A percentile compares a stretch with the other conserved stretches of the same genome.
Evolutionary conservation across 2,329 filamentous ascomycete genomes (phyloP).

Genomic region (Ilyonectria destructans): DNA sequence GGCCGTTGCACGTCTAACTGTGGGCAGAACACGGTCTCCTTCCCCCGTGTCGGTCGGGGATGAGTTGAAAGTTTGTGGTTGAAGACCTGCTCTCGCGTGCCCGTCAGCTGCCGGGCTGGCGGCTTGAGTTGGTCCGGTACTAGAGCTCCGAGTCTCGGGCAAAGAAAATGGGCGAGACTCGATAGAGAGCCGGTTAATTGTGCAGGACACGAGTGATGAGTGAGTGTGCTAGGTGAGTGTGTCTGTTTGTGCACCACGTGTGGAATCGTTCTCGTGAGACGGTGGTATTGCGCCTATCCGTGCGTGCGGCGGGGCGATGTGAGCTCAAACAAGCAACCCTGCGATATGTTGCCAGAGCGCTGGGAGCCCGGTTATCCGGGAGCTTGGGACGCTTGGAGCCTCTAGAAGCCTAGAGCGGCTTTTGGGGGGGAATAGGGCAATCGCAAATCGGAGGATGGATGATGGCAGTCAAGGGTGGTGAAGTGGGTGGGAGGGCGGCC

Average conservation of each 20-base stretch:
- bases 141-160: background rate
- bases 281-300: slow-evolving; percentile 1
- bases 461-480: slow-evolving; percentile 22
- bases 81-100: background rate
- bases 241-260: slow-evolving; percentile 4
- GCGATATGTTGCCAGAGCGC: slow-evolving; percentile 20
- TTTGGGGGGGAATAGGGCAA: slow-evolving; percentile 14
- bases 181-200: background rate
- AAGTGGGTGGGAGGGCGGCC: background rate
- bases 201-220: background rate
- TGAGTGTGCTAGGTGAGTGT: background rate
- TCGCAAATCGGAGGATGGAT: slow-evolving; percentile 22
- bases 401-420: slow-evolving; percentile 10
- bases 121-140: background rate
- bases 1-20: background rate
- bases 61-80: background rate
- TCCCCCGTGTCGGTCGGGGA: background rate
- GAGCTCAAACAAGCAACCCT: slow-evolving; percentile 19
- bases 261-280: slow-evolving; percentile 10
- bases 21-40: background rate
- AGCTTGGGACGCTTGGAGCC: background rate
- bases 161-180: background rate
- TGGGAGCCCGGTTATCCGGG: slow-evolving; percentile 26
- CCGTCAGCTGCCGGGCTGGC: background rate
- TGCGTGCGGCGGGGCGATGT: slow-evolving; percentile 1